Evolutionary conservation across 2,329 filamentous ascomycete species (phyloP).

Genomic region (Colletotrichum liaoningense): DNA sequence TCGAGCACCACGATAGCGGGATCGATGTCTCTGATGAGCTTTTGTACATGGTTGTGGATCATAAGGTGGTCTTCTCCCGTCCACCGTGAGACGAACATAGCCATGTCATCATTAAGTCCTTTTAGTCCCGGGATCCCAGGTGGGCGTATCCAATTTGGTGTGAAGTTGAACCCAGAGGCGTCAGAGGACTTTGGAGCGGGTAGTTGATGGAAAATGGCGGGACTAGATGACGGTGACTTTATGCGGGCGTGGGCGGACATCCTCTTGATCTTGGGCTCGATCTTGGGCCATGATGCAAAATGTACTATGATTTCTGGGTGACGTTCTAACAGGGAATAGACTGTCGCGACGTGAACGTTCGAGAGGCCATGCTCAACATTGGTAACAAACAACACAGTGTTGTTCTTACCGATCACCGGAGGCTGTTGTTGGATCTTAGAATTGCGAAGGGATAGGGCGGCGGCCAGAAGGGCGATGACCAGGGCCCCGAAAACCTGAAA

Average conservation of each 20-base stretch:
- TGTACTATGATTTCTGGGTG: slow-evolving; percentile 47
- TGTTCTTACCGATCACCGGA: slow-evolving; percentile 39
- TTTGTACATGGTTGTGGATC: slow-evolving; percentile 40
- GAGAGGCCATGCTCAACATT: slow-evolving; percentile 47
- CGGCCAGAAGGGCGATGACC: background rate
- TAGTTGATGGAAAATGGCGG: slow-evolving; percentile 42
- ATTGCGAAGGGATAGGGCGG: background rate
- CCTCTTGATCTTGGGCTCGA: slow-evolving; percentile 27
- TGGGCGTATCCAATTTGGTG: slow-evolving; percentile 33
- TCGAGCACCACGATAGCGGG: slow-evolving; percentile 48
- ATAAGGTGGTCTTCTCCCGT: slow-evolving; percentile 42
- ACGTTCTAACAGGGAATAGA: slow-evolving; percentile 45
- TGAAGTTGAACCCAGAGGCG: slow-evolving; percentile 33
- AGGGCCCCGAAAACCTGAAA: background rate
- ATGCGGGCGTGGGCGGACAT: slow-evolving; percentile 33
- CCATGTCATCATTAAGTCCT: slow-evolving; percentile 34
- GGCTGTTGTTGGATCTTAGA: background rate
- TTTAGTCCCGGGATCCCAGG: slow-evolving; percentile 38
- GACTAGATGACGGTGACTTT: slow-evolving; percentile 29
- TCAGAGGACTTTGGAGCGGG: slow-evolving; percentile 37
- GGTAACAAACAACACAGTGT: slow-evolving; percentile 48
- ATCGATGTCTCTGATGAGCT: slow-evolving; percentile 44
- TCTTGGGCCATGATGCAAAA: slow-evolving; percentile 46
- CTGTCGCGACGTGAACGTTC: slow-evolving; percentile 51
- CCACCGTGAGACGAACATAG: slow-evolving; percentile 43